phyloP scores from a whole-genome alignment of 2,329 filamentous ascomycete genomes.

The Penicillium sp. region DNA sequence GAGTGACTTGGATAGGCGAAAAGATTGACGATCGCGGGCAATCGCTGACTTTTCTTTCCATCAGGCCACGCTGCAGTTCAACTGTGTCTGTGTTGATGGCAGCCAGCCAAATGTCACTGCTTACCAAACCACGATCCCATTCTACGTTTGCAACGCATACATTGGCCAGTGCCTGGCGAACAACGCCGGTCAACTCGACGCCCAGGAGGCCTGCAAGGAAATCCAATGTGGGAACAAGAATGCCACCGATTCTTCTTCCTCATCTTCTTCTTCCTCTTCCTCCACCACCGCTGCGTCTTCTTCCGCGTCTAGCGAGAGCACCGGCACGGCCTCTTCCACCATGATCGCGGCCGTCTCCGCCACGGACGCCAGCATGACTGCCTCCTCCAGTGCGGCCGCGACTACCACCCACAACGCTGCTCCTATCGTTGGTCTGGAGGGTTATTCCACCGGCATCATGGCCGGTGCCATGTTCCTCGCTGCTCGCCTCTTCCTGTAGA shows the following conservation, averaged over 20 bases:
- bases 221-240: constrained; percentile 50
- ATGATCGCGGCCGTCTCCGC: constrained; percentile 26
- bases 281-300: constrained; percentile 11
- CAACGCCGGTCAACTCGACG: constrained; percentile 42
- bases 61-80: constrained; percentile 45
- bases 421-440: constrained; percentile 34
- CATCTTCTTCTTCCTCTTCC: constrained; percentile 2
- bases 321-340: constrained; percentile 21
- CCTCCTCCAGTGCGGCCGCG: constrained; percentile 24
- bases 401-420: constrained; percentile 40
- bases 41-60: constrained; percentile 1
- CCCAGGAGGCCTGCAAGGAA: constrained; percentile 45
- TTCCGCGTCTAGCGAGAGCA: constrained; percentile 5
- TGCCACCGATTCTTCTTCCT: constrained; percentile 29
- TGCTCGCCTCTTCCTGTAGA: constrained; percentile 54
- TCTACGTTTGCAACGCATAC: constrained; percentile 53
- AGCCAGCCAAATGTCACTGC: constrained; percentile 49
- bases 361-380: constrained; percentile 14
- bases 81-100: constrained; percentile 54
- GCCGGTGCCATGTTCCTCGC: constrained; percentile 50
- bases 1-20: too few species aligned
- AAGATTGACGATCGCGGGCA: neutral
- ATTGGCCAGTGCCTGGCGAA: constrained; percentile 45
- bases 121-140: constrained; percentile 55
- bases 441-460: constrained; percentile 47